A percentile compares a stretch with the other conserved stretches of the same genome.
Conservation (phyloP, 1,284 basidiomycete genomes). For the Microstroma glucosiphilum region DNA sequence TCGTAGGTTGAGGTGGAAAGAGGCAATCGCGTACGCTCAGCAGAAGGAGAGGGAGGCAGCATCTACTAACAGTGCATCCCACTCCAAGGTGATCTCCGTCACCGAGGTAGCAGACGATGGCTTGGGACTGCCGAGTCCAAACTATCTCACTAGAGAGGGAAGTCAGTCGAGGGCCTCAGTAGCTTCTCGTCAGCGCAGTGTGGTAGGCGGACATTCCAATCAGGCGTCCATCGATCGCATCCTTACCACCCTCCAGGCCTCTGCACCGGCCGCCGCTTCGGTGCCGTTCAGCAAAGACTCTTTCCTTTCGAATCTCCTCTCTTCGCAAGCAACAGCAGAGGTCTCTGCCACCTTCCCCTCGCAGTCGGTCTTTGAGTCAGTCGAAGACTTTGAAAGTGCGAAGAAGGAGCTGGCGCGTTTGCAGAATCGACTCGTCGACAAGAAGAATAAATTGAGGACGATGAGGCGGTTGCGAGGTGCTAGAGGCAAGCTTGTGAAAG, state of each 20-base stretch:
- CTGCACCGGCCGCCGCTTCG: background rate
- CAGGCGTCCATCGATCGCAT: background rate
- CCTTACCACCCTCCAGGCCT: background rate
- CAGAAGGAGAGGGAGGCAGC: background rate
- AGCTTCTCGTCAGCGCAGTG: background rate
- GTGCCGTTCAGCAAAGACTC: background rate
- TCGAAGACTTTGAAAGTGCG: conserved; percentile 2
- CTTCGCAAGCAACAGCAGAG: background rate
- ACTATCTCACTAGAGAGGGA: no score
- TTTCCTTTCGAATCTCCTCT: background rate
- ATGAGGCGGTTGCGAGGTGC: background rate
- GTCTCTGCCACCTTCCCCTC: background rate
- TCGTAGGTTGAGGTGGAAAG: conserved; percentile 1
- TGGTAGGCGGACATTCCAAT: background rate
- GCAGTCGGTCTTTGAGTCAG: background rate
- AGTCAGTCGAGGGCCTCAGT: no score
- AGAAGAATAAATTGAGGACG: background rate
- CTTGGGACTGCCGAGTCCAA: background rate
- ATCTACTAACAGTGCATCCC: background rate
- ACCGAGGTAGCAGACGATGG: background rate
- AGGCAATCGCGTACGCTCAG: background rate
- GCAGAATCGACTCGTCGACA: conserved; percentile 3
- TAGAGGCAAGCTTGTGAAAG: conserved; percentile 1
- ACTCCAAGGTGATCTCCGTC: background rate
- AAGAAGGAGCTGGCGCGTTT: conserved; percentile 1